Evolutionary conservation across 805 yeast genomes (phyloP).

Genomic region (Candida stauntonica): DNA sequence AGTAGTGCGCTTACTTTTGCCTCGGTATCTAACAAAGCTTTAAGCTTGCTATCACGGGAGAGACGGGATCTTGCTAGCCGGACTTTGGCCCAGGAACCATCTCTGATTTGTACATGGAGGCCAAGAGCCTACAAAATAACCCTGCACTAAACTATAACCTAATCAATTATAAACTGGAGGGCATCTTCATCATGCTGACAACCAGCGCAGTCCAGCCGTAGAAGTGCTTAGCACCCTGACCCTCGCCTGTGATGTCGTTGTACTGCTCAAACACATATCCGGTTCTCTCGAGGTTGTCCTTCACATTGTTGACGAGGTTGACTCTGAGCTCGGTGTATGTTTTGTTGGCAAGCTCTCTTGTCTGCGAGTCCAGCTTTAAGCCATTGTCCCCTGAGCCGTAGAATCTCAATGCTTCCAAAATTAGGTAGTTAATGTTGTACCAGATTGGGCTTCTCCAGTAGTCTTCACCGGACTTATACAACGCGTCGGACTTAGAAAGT

Average conservation of each 20-base stretch:
- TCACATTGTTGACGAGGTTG: constrained; percentile 66
- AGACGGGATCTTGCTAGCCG: too few species aligned
- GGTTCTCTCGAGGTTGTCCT: constrained; percentile 62
- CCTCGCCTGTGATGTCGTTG: constrained; percentile 67
- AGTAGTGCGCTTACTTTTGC: too few species aligned
- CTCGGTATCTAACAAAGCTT: too few species aligned
- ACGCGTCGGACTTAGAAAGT: constrained; percentile 59
- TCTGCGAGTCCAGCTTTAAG: constrained; percentile 26
- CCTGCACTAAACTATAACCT: too few species aligned
- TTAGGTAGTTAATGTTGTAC: constrained; percentile 85
- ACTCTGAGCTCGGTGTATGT: constrained; percentile 57
- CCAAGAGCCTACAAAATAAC: too few species aligned
- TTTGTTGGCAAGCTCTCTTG: constrained; percentile 33
- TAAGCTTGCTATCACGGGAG: neutral
- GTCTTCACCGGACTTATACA: constrained; percentile 76
- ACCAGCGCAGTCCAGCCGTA: constrained; percentile 92
- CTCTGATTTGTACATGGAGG: too few species aligned
- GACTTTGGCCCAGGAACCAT: too few species aligned
- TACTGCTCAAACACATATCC: constrained; percentile 93
- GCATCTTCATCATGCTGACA: constrained; percentile 79
- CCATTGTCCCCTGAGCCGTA: constrained; percentile 38
- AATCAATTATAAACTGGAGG: constrained; percentile 27
- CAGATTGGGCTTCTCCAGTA: constrained; percentile 97
- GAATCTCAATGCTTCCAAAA: constrained; percentile 61
- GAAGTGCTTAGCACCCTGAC: constrained; percentile 83